Evolutionary conservation across 2,329 filamentous ascomycete genomes (phyloP), one percentile per base, ranked within the genome.

Genomic region (Ciborinia camelliae): DNA sequence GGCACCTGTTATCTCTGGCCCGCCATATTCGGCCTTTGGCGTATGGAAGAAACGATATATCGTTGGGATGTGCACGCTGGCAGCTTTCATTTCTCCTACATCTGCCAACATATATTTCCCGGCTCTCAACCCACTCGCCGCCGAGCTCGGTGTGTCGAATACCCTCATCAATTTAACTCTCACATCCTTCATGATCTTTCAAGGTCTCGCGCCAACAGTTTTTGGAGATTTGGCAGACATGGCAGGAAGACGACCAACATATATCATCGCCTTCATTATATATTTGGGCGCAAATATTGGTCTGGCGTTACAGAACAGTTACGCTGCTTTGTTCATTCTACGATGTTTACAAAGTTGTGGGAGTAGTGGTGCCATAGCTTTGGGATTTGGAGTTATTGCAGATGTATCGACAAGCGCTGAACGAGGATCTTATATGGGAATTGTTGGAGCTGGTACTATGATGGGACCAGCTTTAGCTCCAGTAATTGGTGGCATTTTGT

Each of bases 361-460:
- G 0, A 82, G 79, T 66, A 81, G 79, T 67, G 81, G 81, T 0
- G 83, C 88, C 0, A 80, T 92, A n/a, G 87, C 90, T 0, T 79
- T 95, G 1, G 86, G 85, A 0, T 89, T 84, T 67, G 90, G 86
- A 2, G 85, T 92, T 1, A 84, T 93, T 18, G 87, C 88, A 0
- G 91, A 95, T 71, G 81, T 92, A 6, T 82, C 87, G 0, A 86
- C 88, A 0, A 86, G 83, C 53, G 81, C 84, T 0, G 89, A 94
- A 74, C 80, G 91, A 70, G 91, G 90, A 3, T 84, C 82, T 64
- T 93, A 90, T 72, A 88, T 93, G 78, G 89, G 85, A 59, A 82
- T 87, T 66, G 84, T 87, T n/a, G 84, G 30, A 83, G 89, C 73
- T 83, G 86, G 69, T 57, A 71, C 70, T n/a, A 74, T 74, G 71